A percentile compares a stretch with the other conserved stretches of the same genome.
Evolutionary conservation across 2,329 filamentous ascomycete genomes (phyloP).

Genomic region (Parastagonospora nodorum): DNA sequence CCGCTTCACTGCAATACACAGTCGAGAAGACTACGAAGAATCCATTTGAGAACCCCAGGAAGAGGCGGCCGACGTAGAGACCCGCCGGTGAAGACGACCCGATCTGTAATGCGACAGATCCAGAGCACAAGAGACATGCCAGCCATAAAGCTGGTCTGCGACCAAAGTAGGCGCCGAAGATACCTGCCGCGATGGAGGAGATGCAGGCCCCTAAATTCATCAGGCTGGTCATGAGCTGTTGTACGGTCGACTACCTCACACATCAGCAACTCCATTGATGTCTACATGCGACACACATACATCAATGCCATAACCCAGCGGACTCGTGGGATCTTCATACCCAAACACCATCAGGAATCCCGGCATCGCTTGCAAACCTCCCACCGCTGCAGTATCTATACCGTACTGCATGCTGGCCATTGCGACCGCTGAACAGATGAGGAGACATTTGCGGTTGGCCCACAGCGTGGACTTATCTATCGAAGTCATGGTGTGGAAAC

Average conservation of each 20-base stretch:
- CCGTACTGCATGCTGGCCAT: conserved; percentile 60
- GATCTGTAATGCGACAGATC: conserved; percentile 42
- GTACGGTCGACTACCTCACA: conserved; percentile 51
- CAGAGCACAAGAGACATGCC: conserved; percentile 53
- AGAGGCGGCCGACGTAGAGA: conserved; percentile 53
- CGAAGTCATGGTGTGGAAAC: conserved; percentile 4
- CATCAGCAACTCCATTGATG: neutral
- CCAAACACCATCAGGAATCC: conserved; percentile 59
- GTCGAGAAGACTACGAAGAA: conserved; percentile 62
- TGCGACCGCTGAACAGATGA: conserved; percentile 54
- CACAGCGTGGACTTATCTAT: conserved; percentile 21
- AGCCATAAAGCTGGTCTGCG: conserved; percentile 54
- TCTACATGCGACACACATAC: conserved; percentile 25
- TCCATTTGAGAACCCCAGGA: conserved; percentile 35
- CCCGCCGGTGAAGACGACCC: conserved; percentile 15
- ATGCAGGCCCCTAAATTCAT: conserved; percentile 58
- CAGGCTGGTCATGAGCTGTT: conserved; percentile 59
- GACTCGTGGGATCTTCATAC: conserved; percentile 48
- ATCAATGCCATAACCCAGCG: conserved; percentile 50
- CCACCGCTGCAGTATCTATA: conserved; percentile 55
- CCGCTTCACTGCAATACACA: conserved; percentile 54
- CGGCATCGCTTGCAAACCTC: conserved; percentile 47
- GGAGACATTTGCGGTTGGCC: conserved; percentile 52
- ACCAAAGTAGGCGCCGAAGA: conserved; percentile 55
- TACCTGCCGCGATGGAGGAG: conserved; percentile 55